These are phyloP conservation scores for Dactylis glomerata DNA, from an alignment of 176 grass and related monocot species.

Conservation along the genomic window DNA sequence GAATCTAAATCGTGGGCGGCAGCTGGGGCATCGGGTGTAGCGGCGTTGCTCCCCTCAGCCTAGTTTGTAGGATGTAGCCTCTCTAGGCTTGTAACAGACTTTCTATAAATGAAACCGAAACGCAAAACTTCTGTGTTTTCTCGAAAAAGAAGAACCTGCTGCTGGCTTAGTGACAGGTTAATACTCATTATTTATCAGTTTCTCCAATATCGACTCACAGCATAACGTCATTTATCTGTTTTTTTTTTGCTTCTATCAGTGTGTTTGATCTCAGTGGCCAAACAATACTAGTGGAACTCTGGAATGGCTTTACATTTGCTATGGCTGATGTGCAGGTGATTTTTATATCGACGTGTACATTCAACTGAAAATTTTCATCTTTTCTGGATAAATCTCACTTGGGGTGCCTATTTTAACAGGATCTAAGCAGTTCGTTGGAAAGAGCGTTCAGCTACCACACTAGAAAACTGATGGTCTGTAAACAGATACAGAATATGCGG, in stretches of 20 bases:
- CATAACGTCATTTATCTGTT: neutral
- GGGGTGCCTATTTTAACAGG: slow-evolving; percentile 22
- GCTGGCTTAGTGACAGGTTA: slow-evolving; percentile 64
- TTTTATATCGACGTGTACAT: neutral
- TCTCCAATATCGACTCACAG: too few relatives aligned
- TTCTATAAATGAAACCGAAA: too few relatives aligned
- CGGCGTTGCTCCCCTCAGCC: too few relatives aligned
- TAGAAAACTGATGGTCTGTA: slow-evolving; percentile 43
- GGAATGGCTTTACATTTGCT: slow-evolving; percentile 61
- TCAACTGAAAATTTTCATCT: neutral
- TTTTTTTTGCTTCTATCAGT: slow-evolving; percentile 36
- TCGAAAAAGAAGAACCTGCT: slow-evolving; percentile 36
- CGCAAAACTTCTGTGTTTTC: too few relatives aligned
- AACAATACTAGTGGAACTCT: slow-evolving; percentile 33
- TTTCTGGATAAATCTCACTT: neutral
- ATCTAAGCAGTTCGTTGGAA: slow-evolving; percentile 53
- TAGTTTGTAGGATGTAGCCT: too few relatives aligned
- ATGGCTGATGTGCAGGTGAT: slow-evolving; percentile 50
- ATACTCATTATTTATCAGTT: too few relatives aligned
- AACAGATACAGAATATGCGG: slow-evolving; percentile 54
- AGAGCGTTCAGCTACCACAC: slow-evolving; percentile 55
- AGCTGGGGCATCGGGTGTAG: too few relatives aligned
- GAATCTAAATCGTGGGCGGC: too few relatives aligned
- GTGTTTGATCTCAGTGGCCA: slow-evolving; percentile 51
- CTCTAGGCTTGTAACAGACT: too few relatives aligned